Evolutionary conservation across 1,139 yeast species (phyloP).

Genomic region (Tardiomyces blankii): DNA sequence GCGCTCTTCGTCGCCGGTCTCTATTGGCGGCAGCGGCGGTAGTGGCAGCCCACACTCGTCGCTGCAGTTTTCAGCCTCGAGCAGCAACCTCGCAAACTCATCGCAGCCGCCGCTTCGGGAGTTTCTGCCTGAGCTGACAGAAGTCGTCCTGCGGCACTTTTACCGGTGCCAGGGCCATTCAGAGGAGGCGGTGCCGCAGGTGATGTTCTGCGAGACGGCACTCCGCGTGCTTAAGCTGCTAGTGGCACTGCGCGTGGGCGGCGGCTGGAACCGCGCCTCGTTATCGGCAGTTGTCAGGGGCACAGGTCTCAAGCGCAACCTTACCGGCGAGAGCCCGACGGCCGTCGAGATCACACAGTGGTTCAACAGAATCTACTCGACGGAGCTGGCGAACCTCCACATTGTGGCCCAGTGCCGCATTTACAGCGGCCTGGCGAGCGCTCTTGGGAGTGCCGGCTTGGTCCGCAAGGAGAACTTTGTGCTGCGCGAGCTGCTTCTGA

Average conservation of each 20-base stretch:
- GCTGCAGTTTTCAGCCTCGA: constrained; percentile 20
- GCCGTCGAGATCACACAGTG: constrained; percentile 23
- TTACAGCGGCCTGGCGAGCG: constrained; percentile 49
- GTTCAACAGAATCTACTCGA: constrained; percentile 34
- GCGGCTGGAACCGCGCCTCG: constrained; percentile 35
- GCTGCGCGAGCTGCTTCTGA: constrained; percentile 46
- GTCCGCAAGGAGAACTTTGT: constrained; percentile 59
- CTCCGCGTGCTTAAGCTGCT: constrained; percentile 54
- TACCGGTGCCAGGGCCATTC: constrained; percentile 46
- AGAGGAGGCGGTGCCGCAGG: constrained; percentile 74
- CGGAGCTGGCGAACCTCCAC: constrained; percentile 36
- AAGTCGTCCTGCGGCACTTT: constrained; percentile 45
- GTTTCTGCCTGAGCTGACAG: constrained; percentile 39
- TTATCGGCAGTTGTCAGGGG: constrained; percentile 33
- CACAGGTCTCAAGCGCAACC: constrained; percentile 14
- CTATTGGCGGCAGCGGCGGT: neutral
- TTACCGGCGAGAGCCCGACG: constrained; percentile 17
- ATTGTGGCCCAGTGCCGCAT: constrained; percentile 31
- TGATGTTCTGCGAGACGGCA: constrained; percentile 65
- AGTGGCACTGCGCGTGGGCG: constrained; percentile 42
- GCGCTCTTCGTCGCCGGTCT: neutral
- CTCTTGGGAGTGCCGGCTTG: constrained; percentile 48
- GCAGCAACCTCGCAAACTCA: constrained; percentile 12
- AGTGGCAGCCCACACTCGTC: no score
- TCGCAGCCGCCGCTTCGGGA: constrained; percentile 30